Base-by-base conservation (phyloP, 2,329 filamentous ascomycete species). In the Neonectria magnoliae region DNA sequence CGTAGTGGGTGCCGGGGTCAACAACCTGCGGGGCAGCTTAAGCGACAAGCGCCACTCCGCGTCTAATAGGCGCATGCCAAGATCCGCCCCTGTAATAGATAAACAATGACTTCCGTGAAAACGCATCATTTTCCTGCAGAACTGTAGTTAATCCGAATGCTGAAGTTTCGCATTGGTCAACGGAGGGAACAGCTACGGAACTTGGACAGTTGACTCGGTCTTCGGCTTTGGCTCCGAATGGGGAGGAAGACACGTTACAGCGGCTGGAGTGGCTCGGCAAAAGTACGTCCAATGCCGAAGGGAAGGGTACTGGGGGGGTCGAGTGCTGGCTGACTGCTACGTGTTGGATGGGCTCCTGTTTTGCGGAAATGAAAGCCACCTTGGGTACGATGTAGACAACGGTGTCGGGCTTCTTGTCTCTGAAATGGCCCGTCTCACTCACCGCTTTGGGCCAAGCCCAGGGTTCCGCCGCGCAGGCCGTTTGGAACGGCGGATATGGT, bases 41-140 rank as follows among this genome's bases (percentile, higher is more conserved):
- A 57, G 66, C 64, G 61, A 62, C 60, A 68, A 61, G 58, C 72
- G 71, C 72, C 33, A 20, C 16, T 14, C 11, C 22, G 72, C 72
- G 72, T 66, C 67, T 72, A 69, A 44, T 65, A 74, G 71, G 54
- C 72, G 72, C 72, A 54, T 57, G 56, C 60, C 57, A 62, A 63
- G 61, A 60, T 22, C n/a, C 2, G 11, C 47, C 53, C 53, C 53
- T 52, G 52, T 61, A 25, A 22, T 22, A 42, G 18, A 22, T 22
- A 42, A 61, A 41, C 20, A 29, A 25, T 31, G 20, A n/a, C 27
- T 29, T 33, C n/a, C 20, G n/a, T 22, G 48, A 33, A 51, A 42
- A 42, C 47, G n/a, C 55, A 52, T 36, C 51, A 50, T 55, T 55
- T 63, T 51, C 27, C 22, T n/a, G 42, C 27, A 54, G 51, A 18